Evolutionary conservation across 148 eudicot species (phyloP).

Genomic region (Camellia sinensis): DNA sequence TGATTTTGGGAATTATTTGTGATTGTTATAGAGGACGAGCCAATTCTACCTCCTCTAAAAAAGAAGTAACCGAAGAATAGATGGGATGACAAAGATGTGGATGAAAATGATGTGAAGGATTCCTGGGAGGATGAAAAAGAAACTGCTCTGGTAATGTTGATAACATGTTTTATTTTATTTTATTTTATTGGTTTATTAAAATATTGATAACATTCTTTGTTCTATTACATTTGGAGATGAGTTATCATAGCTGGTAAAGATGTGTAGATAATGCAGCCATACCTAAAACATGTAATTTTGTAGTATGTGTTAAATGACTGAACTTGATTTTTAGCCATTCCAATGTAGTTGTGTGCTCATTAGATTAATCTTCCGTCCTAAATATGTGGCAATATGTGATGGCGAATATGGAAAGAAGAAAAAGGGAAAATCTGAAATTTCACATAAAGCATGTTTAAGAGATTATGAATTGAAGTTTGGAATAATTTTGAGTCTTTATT

Average conservation of each 20-base stretch:
- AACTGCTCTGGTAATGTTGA: constrained; percentile 54
- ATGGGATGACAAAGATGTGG: constrained; percentile 95
- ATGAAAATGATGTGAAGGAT: constrained; percentile 78
- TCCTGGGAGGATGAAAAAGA: constrained; percentile 99
- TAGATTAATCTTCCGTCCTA: too few relatives aligned
- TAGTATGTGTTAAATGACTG: too few relatives aligned
- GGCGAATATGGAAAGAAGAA: too few relatives aligned
- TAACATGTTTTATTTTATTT: background rate
- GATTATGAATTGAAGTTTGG: too few relatives aligned
- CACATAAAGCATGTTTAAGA: too few relatives aligned
- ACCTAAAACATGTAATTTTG: background rate
- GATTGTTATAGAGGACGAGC: constrained; percentile 57
- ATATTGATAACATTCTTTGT: background rate
- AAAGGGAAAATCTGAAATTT: too few relatives aligned
- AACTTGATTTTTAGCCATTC: too few relatives aligned
- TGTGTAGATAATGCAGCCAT: constrained; percentile 4
- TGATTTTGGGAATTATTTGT: background rate
- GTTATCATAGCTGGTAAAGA: background rate
- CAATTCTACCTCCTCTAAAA: constrained; percentile 42
- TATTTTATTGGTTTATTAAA: background rate
- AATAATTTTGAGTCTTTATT: too few relatives aligned
- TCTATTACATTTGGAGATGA: background rate
- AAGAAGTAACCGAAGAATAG: constrained; percentile 48
- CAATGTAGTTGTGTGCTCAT: too few relatives aligned
- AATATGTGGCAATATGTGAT: too few relatives aligned